Conservation (phyloP, 2,329 filamentous ascomycete genomes). For the Sphaerostilbella broomeana region DNA sequence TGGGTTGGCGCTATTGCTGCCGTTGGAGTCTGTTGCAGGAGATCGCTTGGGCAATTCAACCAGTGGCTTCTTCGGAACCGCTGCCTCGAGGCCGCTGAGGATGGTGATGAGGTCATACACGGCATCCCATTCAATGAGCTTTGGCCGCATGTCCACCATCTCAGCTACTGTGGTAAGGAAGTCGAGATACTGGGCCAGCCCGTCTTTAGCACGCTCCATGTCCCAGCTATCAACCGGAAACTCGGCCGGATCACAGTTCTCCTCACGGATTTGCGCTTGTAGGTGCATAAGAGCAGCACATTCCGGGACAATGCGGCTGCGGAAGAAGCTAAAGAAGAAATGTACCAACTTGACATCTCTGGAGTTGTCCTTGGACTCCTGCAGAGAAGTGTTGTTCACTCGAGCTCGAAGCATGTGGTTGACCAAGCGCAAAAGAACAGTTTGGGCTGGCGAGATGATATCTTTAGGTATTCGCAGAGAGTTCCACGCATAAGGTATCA, state of each 20-base stretch:
- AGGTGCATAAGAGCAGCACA: conserved; percentile 91
- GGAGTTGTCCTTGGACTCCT: conserved; percentile 46
- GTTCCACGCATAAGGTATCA: conserved; percentile 89
- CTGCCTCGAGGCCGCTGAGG: conserved; percentile 78
- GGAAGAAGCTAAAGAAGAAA: conserved; percentile 88
- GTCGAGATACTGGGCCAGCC: conserved; percentile 87
- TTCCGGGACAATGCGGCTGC: conserved; percentile 86
- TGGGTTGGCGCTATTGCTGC: conserved; percentile 20
- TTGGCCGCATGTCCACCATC: conserved; percentile 71
- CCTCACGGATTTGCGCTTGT: conserved; percentile 80
- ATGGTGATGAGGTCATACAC: conserved; percentile 83
- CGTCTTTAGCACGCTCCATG: conserved; percentile 94
- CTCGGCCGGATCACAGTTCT: conserved; percentile 69
- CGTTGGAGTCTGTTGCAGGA: conserved; percentile 17
- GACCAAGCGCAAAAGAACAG: conserved; percentile 82
- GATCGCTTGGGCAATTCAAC: conserved; percentile 36
- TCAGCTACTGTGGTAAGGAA: conserved; percentile 88
- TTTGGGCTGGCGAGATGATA: conserved; percentile 91
- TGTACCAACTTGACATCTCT: conserved; percentile 62
- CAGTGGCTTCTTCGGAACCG: conserved; percentile 75
- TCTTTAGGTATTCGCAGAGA: conserved; percentile 89
- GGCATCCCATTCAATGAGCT: conserved; percentile 87
- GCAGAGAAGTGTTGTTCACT: conserved; percentile 36
- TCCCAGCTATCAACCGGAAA: conserved; percentile 96
- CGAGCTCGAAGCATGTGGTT: conserved; percentile 74